phyloP scores from a whole-genome alignment of 2,329 filamentous ascomycete species.

The Trichoderma sp. region DNA sequence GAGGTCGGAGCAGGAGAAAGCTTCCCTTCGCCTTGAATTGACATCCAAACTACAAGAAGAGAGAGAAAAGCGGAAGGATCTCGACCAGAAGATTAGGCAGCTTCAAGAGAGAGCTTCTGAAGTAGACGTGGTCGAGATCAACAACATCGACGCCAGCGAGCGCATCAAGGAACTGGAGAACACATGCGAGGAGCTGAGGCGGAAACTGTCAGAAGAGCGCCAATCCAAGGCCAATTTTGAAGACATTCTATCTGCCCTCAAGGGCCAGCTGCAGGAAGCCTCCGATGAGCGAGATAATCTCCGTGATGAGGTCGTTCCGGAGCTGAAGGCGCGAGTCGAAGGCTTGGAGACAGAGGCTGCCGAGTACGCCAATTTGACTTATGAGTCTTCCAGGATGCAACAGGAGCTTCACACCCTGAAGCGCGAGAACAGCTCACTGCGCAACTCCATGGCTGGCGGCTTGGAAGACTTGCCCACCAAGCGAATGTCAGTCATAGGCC shows the following conservation, averaged over 20 bases:
- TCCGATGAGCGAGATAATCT: slow-evolving; percentile 90
- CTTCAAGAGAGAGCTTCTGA: slow-evolving; percentile 77
- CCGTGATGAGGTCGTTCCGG: slow-evolving; percentile 82
- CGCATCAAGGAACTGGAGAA: slow-evolving; percentile 77
- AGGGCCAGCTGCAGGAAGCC: slow-evolving; percentile 76
- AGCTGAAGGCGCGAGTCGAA: slow-evolving; percentile 73
- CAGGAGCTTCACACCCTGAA: slow-evolving; percentile 77
- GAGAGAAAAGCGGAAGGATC: slow-evolving; percentile 68
- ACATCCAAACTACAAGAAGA: slow-evolving; percentile 88
- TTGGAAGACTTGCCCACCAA: slow-evolving; percentile 25
- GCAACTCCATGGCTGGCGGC: slow-evolving; percentile 37
- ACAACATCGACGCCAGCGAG: slow-evolving; percentile 56
- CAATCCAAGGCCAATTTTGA: slow-evolving; percentile 91
- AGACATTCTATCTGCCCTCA: slow-evolving; percentile 82
- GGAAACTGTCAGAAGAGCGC: slow-evolving; percentile 81
- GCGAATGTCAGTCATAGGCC: slow-evolving; percentile 36
- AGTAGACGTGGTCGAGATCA: slow-evolving; percentile 55
- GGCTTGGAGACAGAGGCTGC: slow-evolving; percentile 74
- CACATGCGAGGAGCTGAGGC: slow-evolving; percentile 78
- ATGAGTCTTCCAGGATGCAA: slow-evolving; percentile 81
- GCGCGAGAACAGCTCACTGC: slow-evolving; percentile 63
- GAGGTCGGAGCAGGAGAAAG: slow-evolving; percentile 86
- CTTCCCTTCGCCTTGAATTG: slow-evolving; percentile 80
- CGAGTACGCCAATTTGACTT: slow-evolving; percentile 71
- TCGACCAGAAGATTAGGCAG: slow-evolving; percentile 82